Conservation (phyloP, 208 protist species). For the Trypanosoma platydactyli region DNA sequence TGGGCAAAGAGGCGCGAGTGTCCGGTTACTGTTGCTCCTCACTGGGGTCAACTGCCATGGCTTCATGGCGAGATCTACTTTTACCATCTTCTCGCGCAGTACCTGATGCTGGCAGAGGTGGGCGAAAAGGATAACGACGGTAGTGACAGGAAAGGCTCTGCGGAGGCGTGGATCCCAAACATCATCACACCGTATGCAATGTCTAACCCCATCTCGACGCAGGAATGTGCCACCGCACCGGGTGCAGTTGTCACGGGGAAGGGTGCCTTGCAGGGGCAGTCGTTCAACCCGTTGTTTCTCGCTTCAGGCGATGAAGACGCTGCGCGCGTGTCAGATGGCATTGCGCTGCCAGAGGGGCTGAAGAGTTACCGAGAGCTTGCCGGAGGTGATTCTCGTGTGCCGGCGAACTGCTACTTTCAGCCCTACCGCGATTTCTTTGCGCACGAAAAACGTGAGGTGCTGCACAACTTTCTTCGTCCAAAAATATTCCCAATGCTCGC, state of each 20-base stretch:
- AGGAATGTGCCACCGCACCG: slow-evolving; percentile 3
- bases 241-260: slow-evolving; percentile 4
- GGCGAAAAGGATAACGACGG: slow-evolving; percentile 4
- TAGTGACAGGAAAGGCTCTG: neutral
- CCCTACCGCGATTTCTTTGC: slow-evolving; percentile 81
- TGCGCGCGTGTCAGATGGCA: neutral
- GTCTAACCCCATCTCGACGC: slow-evolving; percentile 14
- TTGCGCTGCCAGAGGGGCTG: slow-evolving; percentile 3
- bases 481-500: slow-evolving; percentile 80
- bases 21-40: slow-evolving; percentile 31
- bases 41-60: slow-evolving; percentile 89
- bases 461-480: slow-evolving; percentile 53
- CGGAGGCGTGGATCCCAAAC: slow-evolving; percentile 33
- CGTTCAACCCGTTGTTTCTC: slow-evolving; percentile 21
- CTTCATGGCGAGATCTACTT: slow-evolving; percentile 90
- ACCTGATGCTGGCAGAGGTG: slow-evolving; percentile 51
- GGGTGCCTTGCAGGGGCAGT: neutral
- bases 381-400: slow-evolving; percentile 3
- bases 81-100: slow-evolving; percentile 85
- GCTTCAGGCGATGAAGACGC: slow-evolving; percentile 6
- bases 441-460: slow-evolving; percentile 66
- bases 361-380: slow-evolving; percentile 6
- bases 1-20: neutral
- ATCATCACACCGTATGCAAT: slow-evolving; percentile 59
- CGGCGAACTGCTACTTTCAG: slow-evolving; percentile 33